These are phyloP conservation scores for Gossypium trilobum DNA, from an alignment of 441 rosid species.

Conservation along the genomic window DNA sequence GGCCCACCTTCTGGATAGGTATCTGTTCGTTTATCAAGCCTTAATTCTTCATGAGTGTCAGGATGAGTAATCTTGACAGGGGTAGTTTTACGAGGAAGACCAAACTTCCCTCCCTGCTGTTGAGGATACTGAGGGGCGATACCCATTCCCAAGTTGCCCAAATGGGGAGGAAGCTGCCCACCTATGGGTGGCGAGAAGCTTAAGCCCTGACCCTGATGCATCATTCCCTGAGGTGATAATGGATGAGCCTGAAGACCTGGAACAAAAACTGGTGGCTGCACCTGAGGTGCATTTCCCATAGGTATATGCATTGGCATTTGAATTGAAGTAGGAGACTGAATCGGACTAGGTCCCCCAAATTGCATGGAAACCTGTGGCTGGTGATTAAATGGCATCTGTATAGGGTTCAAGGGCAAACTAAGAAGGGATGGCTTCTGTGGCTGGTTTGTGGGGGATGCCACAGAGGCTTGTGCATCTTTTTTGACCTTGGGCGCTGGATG, in stretches of 20 bases:
- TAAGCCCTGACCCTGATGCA: conserved; percentile 81
- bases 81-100: neutral
- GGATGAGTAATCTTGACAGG: conserved; percentile 51
- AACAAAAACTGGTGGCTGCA: conserved; percentile 69
- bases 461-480: conserved; percentile 48
- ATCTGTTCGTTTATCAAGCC: conserved; percentile 70
- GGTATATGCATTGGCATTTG: conserved; percentile 69
- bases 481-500: conserved; percentile 40
- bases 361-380: conserved; percentile 61
- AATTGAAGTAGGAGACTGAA: conserved; percentile 62
- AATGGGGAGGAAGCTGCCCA: conserved; percentile 51
- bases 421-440: conserved; percentile 51
- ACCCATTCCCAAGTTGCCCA: conserved; percentile 65
- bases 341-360: conserved; percentile 64
- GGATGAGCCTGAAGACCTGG: conserved; percentile 69
- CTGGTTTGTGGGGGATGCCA: conserved; percentile 38
- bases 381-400: conserved; percentile 63
- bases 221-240: conserved; percentile 73
- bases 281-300: conserved; percentile 63
- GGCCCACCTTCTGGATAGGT: conserved; percentile 47
- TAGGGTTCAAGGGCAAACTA: conserved; percentile 47
- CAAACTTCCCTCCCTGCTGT: conserved; percentile 65
- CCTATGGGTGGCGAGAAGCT: conserved; percentile 59
- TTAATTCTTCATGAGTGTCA: conserved; percentile 83
- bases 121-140: conserved; percentile 53